phyloP scores from a whole-genome alignment of 2,329 filamentous ascomycete genomes.

The Colletotrichum liaoningense region DNA sequence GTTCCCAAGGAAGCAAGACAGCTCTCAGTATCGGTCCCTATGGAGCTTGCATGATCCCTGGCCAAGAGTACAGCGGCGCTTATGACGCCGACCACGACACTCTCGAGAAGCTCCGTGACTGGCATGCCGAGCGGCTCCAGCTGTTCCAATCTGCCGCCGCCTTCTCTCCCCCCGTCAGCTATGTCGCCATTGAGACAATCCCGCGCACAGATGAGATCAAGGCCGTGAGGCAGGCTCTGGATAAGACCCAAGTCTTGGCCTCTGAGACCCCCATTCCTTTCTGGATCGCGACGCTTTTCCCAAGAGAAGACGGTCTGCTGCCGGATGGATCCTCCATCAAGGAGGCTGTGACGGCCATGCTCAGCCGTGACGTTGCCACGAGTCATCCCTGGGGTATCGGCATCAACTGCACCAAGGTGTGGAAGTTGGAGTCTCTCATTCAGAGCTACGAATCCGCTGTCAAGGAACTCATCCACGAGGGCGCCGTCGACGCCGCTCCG shows the following conservation, averaged over 20 bases:
- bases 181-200: conserved; percentile 75
- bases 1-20: conserved; percentile 46
- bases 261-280: conserved; percentile 52
- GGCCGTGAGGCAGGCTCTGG: conserved; percentile 63
- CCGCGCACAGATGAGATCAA: conserved; percentile 71
- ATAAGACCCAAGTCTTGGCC: conserved; percentile 40
- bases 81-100: conserved; percentile 65
- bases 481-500: conserved; percentile 55
- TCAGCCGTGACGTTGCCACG: conserved; percentile 42
- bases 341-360: conserved; percentile 50
- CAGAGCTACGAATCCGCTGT: conserved; percentile 64
- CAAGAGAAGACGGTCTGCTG: conserved; percentile 61
- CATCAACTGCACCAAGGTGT: conserved; percentile 76
- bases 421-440: conserved; percentile 68
- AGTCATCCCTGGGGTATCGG: conserved; percentile 70
- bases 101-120: conserved; percentile 58
- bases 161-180: conserved; percentile 56
- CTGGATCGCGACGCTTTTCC: conserved; percentile 75
- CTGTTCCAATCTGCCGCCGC: conserved; percentile 58
- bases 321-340: conserved; percentile 65
- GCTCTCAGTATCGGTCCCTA: conserved; percentile 75
- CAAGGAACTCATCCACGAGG: conserved; percentile 46
- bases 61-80: conserved; percentile 72
- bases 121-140: conserved; percentile 67
- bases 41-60: conserved; percentile 74